Evolutionary conservation across 1,284 basidiomycete species (phyloP).

Genomic region (Austroboletus novae-zelandiae): DNA sequence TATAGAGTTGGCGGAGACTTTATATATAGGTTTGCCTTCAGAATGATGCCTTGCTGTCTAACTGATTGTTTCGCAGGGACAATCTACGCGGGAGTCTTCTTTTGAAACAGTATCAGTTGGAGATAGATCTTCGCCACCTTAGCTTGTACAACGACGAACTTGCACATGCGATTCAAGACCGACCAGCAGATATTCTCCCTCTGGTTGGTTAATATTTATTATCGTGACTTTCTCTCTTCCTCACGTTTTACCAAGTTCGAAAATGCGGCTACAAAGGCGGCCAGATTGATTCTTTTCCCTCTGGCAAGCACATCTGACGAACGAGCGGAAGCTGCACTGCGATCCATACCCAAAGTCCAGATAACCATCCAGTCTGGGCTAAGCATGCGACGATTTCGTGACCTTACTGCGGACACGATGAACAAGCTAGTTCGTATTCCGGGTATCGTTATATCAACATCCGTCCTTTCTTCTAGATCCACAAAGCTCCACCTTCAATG

Average conservation of each 20-base stretch:
- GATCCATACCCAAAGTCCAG: constrained; percentile 84
- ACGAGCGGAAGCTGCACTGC: constrained; percentile 52
- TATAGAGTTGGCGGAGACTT: constrained; percentile 89
- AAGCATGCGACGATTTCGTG: constrained; percentile 93
- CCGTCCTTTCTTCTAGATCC: constrained; percentile 89
- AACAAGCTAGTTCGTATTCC: constrained; percentile 96
- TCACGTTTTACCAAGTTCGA: constrained; percentile 65
- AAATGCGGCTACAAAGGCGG: constrained; percentile 80
- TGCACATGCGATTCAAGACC: constrained; percentile 86
- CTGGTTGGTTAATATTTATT: constrained; percentile 51
- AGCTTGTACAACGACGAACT: constrained; percentile 92
- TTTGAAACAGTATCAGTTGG: constrained; percentile 87
- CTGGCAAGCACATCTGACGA: constrained; percentile 52
- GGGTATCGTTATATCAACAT: constrained; percentile 97
- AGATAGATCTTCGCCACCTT: constrained; percentile 90
- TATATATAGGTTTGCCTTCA: constrained; percentile 64
- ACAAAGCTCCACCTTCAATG: constrained; percentile 93
- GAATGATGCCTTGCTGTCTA: background rate
- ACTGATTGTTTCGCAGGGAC: constrained; percentile 55
- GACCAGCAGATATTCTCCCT: constrained; percentile 87
- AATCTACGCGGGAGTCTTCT: constrained; percentile 88
- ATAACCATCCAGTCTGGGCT: constrained; percentile 86
- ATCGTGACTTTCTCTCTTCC: background rate
- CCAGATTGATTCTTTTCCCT: constrained; percentile 78
- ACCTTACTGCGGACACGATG: constrained; percentile 90